Conservation (phyloP, 331 rosid species). For the Arachis monticola region DNA sequence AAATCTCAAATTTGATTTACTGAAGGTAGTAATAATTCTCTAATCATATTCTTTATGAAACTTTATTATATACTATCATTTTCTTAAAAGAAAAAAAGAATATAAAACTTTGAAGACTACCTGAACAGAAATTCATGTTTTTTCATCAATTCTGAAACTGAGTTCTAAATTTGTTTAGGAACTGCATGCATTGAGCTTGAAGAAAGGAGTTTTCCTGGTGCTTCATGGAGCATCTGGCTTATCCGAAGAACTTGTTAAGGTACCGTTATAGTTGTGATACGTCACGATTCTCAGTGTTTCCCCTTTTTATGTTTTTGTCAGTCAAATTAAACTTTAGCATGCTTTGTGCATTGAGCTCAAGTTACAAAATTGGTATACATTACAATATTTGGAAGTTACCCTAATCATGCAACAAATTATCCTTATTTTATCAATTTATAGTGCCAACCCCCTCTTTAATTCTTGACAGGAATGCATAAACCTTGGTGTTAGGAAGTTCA, state of each 20-base stretch:
- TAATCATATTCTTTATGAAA: constrained; percentile 9
- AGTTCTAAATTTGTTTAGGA: constrained; percentile 53
- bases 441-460: constrained; percentile 34
- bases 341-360: constrained; percentile 29
- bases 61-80: not conserved
- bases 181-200: constrained; percentile 61
- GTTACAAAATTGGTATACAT: constrained; percentile 38
- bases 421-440: constrained; percentile 27
- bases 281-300: constrained; percentile 4
- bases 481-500: constrained; percentile 87
- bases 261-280: constrained; percentile 41
- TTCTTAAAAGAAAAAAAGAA: not conserved
- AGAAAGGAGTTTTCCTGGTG: constrained; percentile 76
- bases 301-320: not conserved
- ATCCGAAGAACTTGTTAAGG: constrained; percentile 76
- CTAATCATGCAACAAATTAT: not conserved
- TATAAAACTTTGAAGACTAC: not conserved
- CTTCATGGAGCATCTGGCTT: constrained; percentile 98
- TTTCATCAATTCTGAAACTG: constrained; percentile 34
- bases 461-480: constrained; percentile 69
- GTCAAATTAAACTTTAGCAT: not conserved
- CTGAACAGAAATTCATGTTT: constrained; percentile 14
- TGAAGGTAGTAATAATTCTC: constrained; percentile 63
- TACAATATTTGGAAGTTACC: not conserved
- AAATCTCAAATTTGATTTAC: constrained; percentile 83